These are phyloP conservation scores for Coemansia sp. DNA, from an alignment of 192 early-diverging fungal genomes.

Conservation along the genomic window DNA sequence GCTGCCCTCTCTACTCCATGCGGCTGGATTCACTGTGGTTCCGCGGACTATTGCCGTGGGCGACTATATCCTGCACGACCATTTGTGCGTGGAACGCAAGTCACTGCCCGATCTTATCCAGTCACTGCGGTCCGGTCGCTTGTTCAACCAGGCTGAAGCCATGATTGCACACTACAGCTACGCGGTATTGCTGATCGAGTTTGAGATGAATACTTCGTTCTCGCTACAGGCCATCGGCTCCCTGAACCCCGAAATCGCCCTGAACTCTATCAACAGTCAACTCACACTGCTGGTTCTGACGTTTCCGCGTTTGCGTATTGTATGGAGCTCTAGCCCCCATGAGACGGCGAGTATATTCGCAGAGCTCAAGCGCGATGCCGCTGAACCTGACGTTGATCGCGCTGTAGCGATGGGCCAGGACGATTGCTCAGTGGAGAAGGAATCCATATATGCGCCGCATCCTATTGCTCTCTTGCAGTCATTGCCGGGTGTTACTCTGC, in stretches of 20 bases:
- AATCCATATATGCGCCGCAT: constrained; percentile 68
- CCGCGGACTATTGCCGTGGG: constrained; percentile 90
- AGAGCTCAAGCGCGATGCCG: constrained; percentile 80
- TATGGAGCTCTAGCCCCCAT: constrained; percentile 87
- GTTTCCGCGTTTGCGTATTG: constrained; percentile 80
- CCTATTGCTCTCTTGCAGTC: constrained; percentile 81
- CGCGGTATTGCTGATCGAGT: constrained; percentile 89
- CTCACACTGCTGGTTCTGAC: constrained; percentile 73
- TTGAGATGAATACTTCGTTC: constrained; percentile 83
- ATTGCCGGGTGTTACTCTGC: constrained; percentile 81
- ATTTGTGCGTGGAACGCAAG: constrained; percentile 92
- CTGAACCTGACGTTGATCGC: constrained; percentile 71
- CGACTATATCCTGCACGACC: constrained; percentile 88
- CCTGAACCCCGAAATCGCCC: constrained; percentile 57
- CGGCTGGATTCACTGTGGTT: constrained; percentile 69
- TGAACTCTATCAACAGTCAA: constrained; percentile 71
- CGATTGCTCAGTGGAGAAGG: constrained; percentile 59
- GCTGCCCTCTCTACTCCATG: constrained; percentile 84
- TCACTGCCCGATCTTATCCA: constrained; percentile 83
- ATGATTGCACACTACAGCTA: constrained; percentile 83
- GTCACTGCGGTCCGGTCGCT: constrained; percentile 78
- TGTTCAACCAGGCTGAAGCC: constrained; percentile 89
- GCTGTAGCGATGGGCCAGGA: constrained; percentile 73
- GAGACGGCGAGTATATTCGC: constrained; percentile 88
- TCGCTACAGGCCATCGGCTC: constrained; percentile 62